Evolutionary conservation across 805 yeast genomes (phyloP).

Genomic region (Tetrapisispora iriomotensis): DNA sequence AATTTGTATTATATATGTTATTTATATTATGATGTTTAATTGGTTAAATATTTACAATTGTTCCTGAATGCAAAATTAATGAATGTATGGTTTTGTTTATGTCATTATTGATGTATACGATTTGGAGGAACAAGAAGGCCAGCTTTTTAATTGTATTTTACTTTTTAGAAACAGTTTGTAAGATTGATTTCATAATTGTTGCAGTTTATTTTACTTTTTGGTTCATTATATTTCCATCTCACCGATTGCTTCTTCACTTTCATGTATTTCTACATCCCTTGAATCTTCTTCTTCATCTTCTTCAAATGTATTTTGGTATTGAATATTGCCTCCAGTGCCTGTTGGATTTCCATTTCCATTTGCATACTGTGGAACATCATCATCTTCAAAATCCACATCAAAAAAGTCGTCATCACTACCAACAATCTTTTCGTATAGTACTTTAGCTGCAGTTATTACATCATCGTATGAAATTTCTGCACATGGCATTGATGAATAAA

Average conservation of each 20-base stretch:
- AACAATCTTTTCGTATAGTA: constrained; percentile 65
- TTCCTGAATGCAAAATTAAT: too few relatives aligned
- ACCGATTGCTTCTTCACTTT: constrained; percentile 33
- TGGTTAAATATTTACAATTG: too few relatives aligned
- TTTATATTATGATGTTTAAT: too few relatives aligned
- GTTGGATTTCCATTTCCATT: too few relatives aligned
- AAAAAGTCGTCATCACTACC: constrained; percentile 95
- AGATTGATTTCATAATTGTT: too few relatives aligned
- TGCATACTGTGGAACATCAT: constrained; percentile 38
- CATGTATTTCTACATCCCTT: constrained; percentile 20
- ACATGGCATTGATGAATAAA: constrained; percentile 60
- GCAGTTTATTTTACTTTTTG: too few relatives aligned
- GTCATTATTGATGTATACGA: too few relatives aligned
- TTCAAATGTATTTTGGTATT: constrained; percentile 22
- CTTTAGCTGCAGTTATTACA: constrained; percentile 68
- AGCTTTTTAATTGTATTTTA: too few relatives aligned
- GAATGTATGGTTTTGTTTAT: too few relatives aligned
- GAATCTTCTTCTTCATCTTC: constrained; percentile 24
- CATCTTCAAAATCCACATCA: constrained; percentile 94
- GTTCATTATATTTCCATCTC: constrained; percentile 30
- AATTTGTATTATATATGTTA: too few relatives aligned
- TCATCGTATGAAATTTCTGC: constrained; percentile 90
- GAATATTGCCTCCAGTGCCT: constrained; percentile 17
- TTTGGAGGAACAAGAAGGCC: too few relatives aligned
- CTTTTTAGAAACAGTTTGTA: too few relatives aligned